Evolutionary conservation across 2,329 filamentous ascomycete species (phyloP), one percentile per base, ranked within the genome.

Genomic region (Seiridium unicorne): DNA sequence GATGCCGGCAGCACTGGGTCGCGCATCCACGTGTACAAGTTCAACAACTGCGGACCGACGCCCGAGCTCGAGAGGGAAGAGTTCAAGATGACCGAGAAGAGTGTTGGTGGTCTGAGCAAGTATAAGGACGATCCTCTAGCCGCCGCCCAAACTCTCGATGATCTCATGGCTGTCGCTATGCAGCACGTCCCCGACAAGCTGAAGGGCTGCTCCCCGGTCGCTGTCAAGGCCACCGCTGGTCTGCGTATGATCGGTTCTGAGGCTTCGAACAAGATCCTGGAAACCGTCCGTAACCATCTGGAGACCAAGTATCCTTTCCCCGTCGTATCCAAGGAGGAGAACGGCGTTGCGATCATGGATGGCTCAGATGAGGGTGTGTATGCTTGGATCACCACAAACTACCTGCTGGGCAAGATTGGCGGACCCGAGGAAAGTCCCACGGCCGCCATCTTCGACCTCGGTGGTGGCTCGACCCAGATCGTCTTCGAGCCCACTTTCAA

Each of bases 321-420:
- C 0, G 91, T 99, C 47, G 90, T 99, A 59, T 89, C 91, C 10
- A 84, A 88, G 65, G 91, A 92, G 69, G 89, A 94, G 67, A 88
- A 91, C 59, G 95, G 96, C 60, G 92, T 99, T 35, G 87, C 93
- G 64, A 96, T 99, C 74, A 99, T 99, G 95, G 93, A 97, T 69
- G 95, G 95, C 63, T 93, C 91, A 55, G 91, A 97, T 71, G 95
- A 99, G 79, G 95, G 95, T 73, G 94, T 99, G 36, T 99, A 96
- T 73, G 96, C 95, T 57, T 99, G 95, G 95, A 96, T 99, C 74
- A 99, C 95, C 5, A 95, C 93, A 66, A 99, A 99, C 83, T 99
- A 99, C 77, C 89, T 99, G 46, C 87, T 99, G 32, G 94, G 94
- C 70, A 98, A 98, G 80, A 98, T 99, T 75, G 95, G 95, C 61